Base-by-base conservation (phyloP, 1,139 yeast genomes). In the Tardiomyces blankii region DNA sequence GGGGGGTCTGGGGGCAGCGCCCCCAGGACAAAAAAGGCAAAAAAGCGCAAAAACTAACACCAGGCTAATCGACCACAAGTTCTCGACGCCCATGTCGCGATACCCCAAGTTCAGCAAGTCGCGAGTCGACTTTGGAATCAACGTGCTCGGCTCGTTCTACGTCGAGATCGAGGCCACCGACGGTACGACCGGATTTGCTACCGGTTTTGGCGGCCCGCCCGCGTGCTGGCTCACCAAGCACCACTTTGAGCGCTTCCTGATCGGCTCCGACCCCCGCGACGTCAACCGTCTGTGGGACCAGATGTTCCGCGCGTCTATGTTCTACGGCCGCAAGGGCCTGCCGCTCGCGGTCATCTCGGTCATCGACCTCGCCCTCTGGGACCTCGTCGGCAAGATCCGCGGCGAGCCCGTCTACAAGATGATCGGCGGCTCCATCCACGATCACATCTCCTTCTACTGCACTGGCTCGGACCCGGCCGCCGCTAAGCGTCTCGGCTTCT, bases 141-240 rank as follows among this genome's bases (percentile, higher is more conserved):
- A 72, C 53, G 76, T 72, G 9, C 57, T 72, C 44, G 76, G 75
- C n/a, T 71, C 75, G 6, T 71, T 72, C 58, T 70, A 72, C 58
- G 70, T 72, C 44, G 75, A 72, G 52, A 62, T 72, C 43, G 72
- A 66, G 53, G 72, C 76, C 35, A 60, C 67, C 16, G 74, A 72
- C 51, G 76, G 76, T 42, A 66, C 73, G 13, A 68, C 59, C 43
- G 76, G 76, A 25, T 70, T 71, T 48, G 75, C 75, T 25, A 72
- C 76, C 40, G 76, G 75, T n/a, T 71, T 72, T 53, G 76, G 76
- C 39, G 76, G 76, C n/a, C 71, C 72, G 44, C 68, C 71, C 27
- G 74, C 74, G 4, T 70, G 75, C 54, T 70, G 75, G 74, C 58
- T 72, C 44, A 70, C 68, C 46, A 67, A 69, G 51, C 56, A 69